A percentile compares a stretch with the other conserved stretches of the same genome.
phyloP scores from a whole-genome alignment of 2,329 filamentous ascomycete species.

The Cytospora paraplurivora region DNA sequence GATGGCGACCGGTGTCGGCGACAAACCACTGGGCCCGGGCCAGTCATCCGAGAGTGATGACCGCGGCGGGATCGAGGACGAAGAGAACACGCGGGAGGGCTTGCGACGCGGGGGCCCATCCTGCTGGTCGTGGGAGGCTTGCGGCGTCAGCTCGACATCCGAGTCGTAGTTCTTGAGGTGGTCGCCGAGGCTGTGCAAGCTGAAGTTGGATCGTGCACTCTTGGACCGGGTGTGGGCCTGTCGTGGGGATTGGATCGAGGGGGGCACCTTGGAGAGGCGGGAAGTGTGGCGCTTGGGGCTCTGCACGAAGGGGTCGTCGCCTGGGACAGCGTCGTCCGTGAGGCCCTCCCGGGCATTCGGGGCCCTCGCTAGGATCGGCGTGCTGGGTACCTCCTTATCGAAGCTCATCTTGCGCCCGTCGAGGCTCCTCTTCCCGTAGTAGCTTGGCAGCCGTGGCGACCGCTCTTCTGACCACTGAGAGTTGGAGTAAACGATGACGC shows the following conservation, averaged over 20 bases:
- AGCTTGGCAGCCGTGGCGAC: constrained; percentile 32
- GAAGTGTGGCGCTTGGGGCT: constrained; percentile 55
- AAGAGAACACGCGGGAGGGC: constrained; percentile 47
- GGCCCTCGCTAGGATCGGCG: constrained; percentile 59
- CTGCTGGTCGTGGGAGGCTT: constrained; percentile 40
- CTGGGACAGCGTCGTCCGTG: constrained; percentile 62
- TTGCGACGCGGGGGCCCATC: constrained; percentile 29
- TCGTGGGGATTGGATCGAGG: constrained; percentile 38
- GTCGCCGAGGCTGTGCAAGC: constrained; percentile 46
- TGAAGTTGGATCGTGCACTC: constrained; percentile 50
- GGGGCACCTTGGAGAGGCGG: constrained; percentile 54
- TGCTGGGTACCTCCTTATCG: constrained; percentile 47
- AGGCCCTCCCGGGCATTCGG: constrained; percentile 65
- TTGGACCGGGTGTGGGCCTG: constrained; percentile 47
- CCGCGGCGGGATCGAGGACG: constrained; percentile 46
- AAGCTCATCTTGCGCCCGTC: constrained; percentile 46
- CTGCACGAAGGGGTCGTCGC: constrained; percentile 60
- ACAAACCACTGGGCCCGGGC: constrained; percentile 44
- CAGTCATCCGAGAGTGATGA: constrained; percentile 51
- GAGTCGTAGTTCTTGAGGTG: constrained; percentile 30
- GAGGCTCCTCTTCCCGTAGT: constrained; percentile 35
- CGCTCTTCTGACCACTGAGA: constrained; percentile 38
- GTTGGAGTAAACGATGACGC: constrained; percentile 56
- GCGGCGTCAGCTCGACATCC: constrained; percentile 41
- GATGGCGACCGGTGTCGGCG: constrained; percentile 49